Evolutionary conservation across 2,329 filamentous ascomycete genomes (phyloP), one percentile per base, ranked within the genome.

Genomic region (Xylaria arbuscula): DNA sequence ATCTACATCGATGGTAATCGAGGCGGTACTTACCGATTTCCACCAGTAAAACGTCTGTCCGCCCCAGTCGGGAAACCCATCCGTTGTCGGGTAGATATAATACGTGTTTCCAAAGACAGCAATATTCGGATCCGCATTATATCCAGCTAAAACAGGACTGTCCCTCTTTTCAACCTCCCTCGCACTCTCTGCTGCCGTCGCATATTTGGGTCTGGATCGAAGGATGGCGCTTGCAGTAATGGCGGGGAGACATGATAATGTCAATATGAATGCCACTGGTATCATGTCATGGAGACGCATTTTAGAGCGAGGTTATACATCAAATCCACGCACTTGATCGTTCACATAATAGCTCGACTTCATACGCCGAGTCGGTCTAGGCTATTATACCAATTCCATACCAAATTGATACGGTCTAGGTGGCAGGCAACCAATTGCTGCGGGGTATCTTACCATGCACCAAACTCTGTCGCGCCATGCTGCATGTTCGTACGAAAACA

Each of bases 11-110:
- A 11, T 17, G 4, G 24, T 17, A 5, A 2, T 34, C 22, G 13
- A 48, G 13, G 10, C 15, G 32, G 3, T 45, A 66, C 71, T 51
- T 40, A 72, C 72, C 0, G 83, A 84, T 64, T 81, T 82, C 84
- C 83, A 85, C 56, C 78, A 78, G 70, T 83, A 85, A 70, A 85
- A 85, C n/a, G 77, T 76, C 38, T 84, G 79, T 3, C 82, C 82
- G 0, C 82, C 78, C 83, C 84, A 85, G 38, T 80, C 78, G 1
- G 78, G 61, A 55, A 79, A 80, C 13, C 83, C 83, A 58, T 85
- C 84, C 0, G 82, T 83, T 0, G 83, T 86, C 1, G 79, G 78
- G 66, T 83, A 85, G 51, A 85, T 80, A 74, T 85, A 85, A 69
- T 83, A 85, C 4, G 78, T 80, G 19, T 80, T 75, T 60, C 79